These are phyloP conservation scores for Cladophialophora chaetospira DNA, from an alignment of 2,329 filamentous ascomycete genomes.

Conservation along the genomic window DNA sequence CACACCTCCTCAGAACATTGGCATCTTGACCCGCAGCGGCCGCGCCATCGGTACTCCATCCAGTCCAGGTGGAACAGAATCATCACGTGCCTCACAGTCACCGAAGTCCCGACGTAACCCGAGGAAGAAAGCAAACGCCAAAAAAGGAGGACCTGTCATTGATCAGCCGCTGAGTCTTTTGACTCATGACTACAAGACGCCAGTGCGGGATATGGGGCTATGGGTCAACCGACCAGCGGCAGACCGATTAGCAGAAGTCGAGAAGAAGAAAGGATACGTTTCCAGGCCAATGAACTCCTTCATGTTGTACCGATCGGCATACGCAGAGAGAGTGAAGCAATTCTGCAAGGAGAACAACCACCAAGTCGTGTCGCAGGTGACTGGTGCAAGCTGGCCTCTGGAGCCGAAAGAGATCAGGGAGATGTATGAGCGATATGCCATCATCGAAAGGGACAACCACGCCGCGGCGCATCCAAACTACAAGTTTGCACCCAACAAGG, in stretches of 20 bases:
- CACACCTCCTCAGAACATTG: constrained; percentile 19
- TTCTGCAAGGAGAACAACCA: constrained; percentile 87
- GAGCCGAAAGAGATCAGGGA: constrained; percentile 73
- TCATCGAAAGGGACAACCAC: constrained; percentile 81
- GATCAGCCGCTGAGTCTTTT: constrained; percentile 70
- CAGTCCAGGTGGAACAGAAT: constrained; percentile 18
- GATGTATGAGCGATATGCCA: constrained; percentile 76
- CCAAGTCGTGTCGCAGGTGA: constrained; percentile 85
- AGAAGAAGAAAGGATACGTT: constrained; percentile 73
- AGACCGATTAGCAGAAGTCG: constrained; percentile 67
- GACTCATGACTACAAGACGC: constrained; percentile 63
- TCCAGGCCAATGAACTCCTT: constrained; percentile 97
- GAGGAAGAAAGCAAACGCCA: constrained; percentile 31
- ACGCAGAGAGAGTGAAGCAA: constrained; percentile 80
- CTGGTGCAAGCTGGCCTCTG: constrained; percentile 80
- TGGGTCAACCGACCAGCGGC: constrained; percentile 75
- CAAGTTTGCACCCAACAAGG: constrained; percentile 88
- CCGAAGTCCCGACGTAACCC: constrained; percentile 38
- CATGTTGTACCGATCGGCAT: constrained; percentile 94
- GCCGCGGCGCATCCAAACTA: constrained; percentile 83
- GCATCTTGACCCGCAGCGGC: constrained; percentile 32
- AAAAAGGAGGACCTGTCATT: constrained; percentile 42
- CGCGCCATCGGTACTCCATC: constrained; percentile 30
- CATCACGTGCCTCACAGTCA: constrained; percentile 38
- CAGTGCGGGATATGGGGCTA: constrained; percentile 73